These are phyloP conservation scores for Saccharomyces hybrid DNA, from an alignment of 1,139 yeast genomes.

Conservation along the genomic window DNA sequence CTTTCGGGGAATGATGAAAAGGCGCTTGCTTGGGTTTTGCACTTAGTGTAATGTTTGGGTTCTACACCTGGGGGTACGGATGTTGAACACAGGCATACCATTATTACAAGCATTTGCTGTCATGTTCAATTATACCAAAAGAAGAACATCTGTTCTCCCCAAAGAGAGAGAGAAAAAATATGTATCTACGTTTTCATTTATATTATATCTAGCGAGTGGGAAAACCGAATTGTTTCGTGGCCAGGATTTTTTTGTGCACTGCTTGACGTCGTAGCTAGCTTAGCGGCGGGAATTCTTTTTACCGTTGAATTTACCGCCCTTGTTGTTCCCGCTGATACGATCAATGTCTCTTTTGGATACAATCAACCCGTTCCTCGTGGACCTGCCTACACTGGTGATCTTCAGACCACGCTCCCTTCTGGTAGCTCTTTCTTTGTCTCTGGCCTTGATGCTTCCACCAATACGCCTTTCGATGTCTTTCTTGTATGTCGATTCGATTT, in stretches of 20 bases:
- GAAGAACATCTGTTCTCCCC: too few species aligned
- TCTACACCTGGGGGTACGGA: too few species aligned
- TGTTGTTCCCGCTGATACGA: slow-evolving; percentile 34
- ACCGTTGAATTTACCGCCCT: neutral
- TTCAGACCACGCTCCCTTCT: slow-evolving; percentile 71
- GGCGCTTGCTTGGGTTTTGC: too few species aligned
- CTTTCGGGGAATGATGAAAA: too few species aligned
- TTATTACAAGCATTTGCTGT: too few species aligned
- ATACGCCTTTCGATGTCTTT: slow-evolving; percentile 48
- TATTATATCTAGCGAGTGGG: too few species aligned
- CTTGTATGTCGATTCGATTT: slow-evolving; percentile 41
- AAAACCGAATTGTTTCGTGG: too few species aligned
- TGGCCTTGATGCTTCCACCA: slow-evolving; percentile 37
- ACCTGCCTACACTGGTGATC: slow-evolving; percentile 68
- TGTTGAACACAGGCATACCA: too few species aligned
- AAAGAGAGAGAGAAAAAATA: too few species aligned
- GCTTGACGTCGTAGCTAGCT: neutral
- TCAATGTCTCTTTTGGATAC: slow-evolving; percentile 64
- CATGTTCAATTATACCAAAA: too few species aligned
- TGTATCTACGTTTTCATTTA: too few species aligned
- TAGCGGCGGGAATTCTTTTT: neutral
- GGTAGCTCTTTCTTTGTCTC: slow-evolving; percentile 29
- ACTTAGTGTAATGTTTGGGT: too few species aligned
- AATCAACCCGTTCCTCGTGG: slow-evolving; percentile 76
- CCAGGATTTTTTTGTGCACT: neutral